Base-by-base conservation (phyloP, 495 filamentous ascomycete genomes). In the Penicillium turbatum region DNA sequence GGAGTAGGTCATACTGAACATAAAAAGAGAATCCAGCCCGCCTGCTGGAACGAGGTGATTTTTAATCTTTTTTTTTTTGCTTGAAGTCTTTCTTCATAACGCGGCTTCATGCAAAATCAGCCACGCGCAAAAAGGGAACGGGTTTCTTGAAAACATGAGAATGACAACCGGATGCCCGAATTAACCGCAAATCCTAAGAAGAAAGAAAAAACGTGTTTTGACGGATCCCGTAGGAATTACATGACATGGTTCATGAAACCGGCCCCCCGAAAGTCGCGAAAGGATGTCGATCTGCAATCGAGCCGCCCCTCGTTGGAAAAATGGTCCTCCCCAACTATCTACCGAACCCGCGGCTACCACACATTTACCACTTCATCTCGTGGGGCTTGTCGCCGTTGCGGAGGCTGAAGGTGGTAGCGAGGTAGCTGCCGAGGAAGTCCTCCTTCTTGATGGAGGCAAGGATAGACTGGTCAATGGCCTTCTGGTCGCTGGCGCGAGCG, bases 351-450 rank as follows among this genome's bases (percentile, higher is more conserved):
- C 70, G 70, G 70, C 73, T 68, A 65, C 70, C 70, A 60, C 68
- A 59, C 63, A 66, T 73, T 72, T 90, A 92, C 84, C 86, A 92
- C 77, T 86, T 83, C 89, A 98, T 97, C 82, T 91, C 87, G 75
- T 97, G 93, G 75, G 95, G 93, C 83, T 89, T 88, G 81, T 98
- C 93, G 70, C 93, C 92, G 82, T 90, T 97, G 74, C 90, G 85
- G 72, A 97, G 86, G 82, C 87, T 92, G 85, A 97, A 99, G 64
- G 83, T 87, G 73, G 84, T 87, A 68, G 83, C 83, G 56, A 99
- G 87, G 81, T 97, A 97, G 71, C 84, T 86, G 69, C 83, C 72
- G 69, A 99, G 85, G 68, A 89, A 78, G 44, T 87, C 84, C 72
- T 92, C 91, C 82, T 96, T 95, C 89, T 97, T 97, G 80, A 99